Conservation (phyloP, 306 rosid species). For the Fagus sylvatica region DNA sequence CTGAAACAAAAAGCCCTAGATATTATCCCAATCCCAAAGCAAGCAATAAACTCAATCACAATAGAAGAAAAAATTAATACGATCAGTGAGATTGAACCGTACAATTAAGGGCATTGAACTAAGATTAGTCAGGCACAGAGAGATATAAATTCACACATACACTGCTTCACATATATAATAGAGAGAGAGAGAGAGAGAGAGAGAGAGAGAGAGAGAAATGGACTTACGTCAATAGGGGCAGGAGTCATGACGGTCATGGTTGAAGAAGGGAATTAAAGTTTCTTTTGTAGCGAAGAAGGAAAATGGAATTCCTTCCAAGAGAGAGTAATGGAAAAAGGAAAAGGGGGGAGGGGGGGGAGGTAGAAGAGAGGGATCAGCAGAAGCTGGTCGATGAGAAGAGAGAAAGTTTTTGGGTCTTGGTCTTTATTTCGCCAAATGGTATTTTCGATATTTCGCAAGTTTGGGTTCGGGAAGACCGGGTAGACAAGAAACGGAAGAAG, state of each 20-base stretch:
- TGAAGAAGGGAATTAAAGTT: slow-evolving; percentile 41
- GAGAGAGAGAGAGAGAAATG: slow-evolving; percentile 21
- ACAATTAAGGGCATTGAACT: neutral
- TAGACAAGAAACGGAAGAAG: neutral
- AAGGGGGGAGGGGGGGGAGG: slow-evolving; percentile 10
- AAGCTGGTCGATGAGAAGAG: slow-evolving; percentile 26
- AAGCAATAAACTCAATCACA: slow-evolving; percentile 9
- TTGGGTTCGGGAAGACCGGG: neutral
- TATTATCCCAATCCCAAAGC: slow-evolving; percentile 28
- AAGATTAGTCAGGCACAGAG: neutral
- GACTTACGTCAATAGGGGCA: slow-evolving; percentile 75
- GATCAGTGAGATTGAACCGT: neutral
- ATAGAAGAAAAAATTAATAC: slow-evolving; percentile 12
- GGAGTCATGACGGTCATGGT: slow-evolving; percentile 75
- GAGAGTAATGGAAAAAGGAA: slow-evolving; percentile 14
- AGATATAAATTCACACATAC: neutral
- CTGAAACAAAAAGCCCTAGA: slow-evolving; percentile 50
- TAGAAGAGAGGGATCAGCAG: slow-evolving; percentile 33
- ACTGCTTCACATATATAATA: too few species aligned
- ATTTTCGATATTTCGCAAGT: slow-evolving; percentile 27
- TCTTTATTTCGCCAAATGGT: slow-evolving; percentile 35
- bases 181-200: slow-evolving; percentile 18
- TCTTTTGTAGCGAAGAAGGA: slow-evolving; percentile 19
- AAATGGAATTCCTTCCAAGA: slow-evolving; percentile 35
- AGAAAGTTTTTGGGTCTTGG: slow-evolving; percentile 16